Base-by-base conservation (phyloP, 2,329 filamentous ascomycete species). In the Sporothrix inflata region DNA sequence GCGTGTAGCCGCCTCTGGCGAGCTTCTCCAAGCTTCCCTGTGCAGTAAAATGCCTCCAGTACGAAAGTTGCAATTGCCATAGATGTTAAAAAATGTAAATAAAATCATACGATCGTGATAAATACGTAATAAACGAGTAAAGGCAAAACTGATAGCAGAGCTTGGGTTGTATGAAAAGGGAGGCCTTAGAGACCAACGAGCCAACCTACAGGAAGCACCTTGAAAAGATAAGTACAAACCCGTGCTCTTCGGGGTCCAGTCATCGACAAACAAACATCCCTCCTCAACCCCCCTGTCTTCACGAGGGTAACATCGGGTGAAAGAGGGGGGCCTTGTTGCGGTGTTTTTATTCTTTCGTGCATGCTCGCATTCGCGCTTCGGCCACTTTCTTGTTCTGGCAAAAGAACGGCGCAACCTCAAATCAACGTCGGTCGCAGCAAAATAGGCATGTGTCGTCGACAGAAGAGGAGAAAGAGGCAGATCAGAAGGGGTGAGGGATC, bases 271-370 rank as follows among this genome's bases (percentile, higher is more conserved):
- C 34, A 34, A 34, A 38, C 60, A 45, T 65, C 38, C 38, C 38
- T 65, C 38, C 19, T 49, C 47, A 49, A 16, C 12, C 40, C 24
- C 51, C 51, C 27, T 55, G 14, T 40, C 55, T 40, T 14, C 55
- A 6, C 21, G 24, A 69, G 34, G 66, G 66, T 69, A 42, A 57
- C 66, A 69, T 69, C 66, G 63, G 47, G n/a, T 11, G 60, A 21
- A 21, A 19, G 40, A 38, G 60, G 38, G 60, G n/a, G 11, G 1
- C 38, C 49, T 55, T n/a, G 27, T 16, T 69, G 66, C 47, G 66
- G 47, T 55, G 47, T 69, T 69, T 68, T 68, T 30, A 1, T 5
- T 53, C 30, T 38, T 53, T 53, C 30, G 65, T 53, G 60, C 49
- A 55, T 69, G 21, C 34, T 27, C 14, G 19, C 34, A 30, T 30